Evolutionary conservation across 2,329 filamentous ascomycete genomes (phyloP), one percentile per base, ranked within the genome.

Genomic region (Clarireedia monteithiana): DNA sequence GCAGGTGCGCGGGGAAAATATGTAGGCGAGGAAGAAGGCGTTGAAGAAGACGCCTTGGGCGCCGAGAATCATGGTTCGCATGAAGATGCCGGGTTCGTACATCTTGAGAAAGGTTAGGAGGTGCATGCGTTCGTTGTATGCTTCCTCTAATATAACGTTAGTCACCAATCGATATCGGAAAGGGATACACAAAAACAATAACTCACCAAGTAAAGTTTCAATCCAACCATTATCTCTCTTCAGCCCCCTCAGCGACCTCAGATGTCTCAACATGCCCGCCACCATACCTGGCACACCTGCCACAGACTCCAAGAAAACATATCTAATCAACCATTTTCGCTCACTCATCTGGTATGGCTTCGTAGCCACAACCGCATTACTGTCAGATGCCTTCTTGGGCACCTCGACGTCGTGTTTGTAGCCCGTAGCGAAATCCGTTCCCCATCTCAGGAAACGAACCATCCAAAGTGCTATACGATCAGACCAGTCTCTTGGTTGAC

Each of bases 21-120:
- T 83, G 73, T 97, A 97, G 48, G 86, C 80, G 60, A 96, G 58
- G 78, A 99, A 97, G 70, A 97, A 82, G 61, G 84, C 81, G 73
- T 99, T 99, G 81, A 95, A 96, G 78, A 95, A 97, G 64, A 97
- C 89, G 40, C 92, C 94, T 71, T 97, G 92, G 0, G 92, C 91
- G 10, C 85, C 90, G 40, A 97, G 81, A 55, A 97, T 90, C 83
- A 96, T 89, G 56, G 90, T 71, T 60, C 89, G 86, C 91, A 96
- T 95, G 76, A 96, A 94, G 77, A 81, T 84, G 14, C 68, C 68
- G 3, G 89, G 89, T 63, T 91, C 81, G 56, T 86, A 88, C 79
- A 96, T 88, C 73, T 95, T 95, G 71, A 99, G 84, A 72, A 97
- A 96, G 0, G 89, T 94, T 30, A 95, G 75, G 1, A 95, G 82